phyloP scores from a whole-genome alignment of 2,329 filamentous ascomycete genomes.

The Trichoderma asperellum region DNA sequence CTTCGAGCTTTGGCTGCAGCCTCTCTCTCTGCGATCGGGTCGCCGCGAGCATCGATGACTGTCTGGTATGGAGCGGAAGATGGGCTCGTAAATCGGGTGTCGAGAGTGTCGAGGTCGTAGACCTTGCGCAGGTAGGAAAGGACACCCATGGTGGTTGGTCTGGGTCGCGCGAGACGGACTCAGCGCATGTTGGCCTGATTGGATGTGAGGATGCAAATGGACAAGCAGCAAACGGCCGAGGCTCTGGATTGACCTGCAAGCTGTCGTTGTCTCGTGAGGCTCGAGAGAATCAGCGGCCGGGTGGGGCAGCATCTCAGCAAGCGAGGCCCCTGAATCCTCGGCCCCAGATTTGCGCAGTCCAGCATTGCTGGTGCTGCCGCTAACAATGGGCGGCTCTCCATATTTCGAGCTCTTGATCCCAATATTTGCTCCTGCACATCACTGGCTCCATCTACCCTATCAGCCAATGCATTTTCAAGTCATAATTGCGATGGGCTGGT shows the following conservation, averaged over 20 bases:
- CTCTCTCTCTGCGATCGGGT: slow-evolving; percentile 44
- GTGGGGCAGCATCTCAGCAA: slow-evolving; percentile 27
- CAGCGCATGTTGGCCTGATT: slow-evolving; percentile 30
- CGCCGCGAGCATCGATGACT: slow-evolving; percentile 55
- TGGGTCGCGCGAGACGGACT: slow-evolving; percentile 5
- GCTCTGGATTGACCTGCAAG: neutral
- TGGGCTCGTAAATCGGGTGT: slow-evolving; percentile 68
- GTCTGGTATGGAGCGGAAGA: slow-evolving; percentile 69
- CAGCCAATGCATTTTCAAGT: neutral
- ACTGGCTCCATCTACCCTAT: neutral
- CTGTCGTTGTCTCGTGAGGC: slow-evolving; percentile 27
- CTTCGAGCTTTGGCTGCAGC: slow-evolving; percentile 45
- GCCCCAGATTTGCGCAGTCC: slow-evolving; percentile 16
- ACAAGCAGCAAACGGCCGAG: slow-evolving; percentile 1
- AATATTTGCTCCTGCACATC: neutral
- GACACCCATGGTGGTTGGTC: slow-evolving; percentile 45
- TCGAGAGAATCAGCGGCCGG: slow-evolving; percentile 2
- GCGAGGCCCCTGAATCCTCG: slow-evolving; percentile 26
- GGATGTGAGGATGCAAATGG: neutral
- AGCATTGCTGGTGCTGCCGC: slow-evolving; percentile 8
- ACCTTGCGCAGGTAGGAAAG: slow-evolving; percentile 54
- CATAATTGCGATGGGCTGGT: neutral
- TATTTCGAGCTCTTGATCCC: neutral
- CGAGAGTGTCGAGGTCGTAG: slow-evolving; percentile 67
- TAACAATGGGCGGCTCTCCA: neutral